Evolutionary conservation across 1,284 basidiomycete species (phyloP).

Genomic region (Wolfiporia cocos): DNA sequence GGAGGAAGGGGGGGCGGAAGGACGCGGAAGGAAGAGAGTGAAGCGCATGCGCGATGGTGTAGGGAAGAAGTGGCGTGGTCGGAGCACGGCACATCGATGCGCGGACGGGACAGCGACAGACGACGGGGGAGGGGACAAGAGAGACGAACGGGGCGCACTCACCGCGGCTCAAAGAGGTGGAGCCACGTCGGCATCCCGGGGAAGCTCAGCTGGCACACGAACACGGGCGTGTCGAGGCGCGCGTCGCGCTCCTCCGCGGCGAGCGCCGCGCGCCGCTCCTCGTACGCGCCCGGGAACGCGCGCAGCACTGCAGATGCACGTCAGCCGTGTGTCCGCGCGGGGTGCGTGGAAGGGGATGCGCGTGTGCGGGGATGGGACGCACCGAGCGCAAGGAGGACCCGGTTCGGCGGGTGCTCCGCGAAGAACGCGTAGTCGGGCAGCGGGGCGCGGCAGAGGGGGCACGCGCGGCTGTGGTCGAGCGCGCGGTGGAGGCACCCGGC

Average conservation of each 20-base stretch:
- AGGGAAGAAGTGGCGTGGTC: too few species aligned
- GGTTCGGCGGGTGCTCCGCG: conserved; percentile 71
- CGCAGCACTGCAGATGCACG: conserved; percentile 43
- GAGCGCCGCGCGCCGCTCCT: conserved; percentile 51
- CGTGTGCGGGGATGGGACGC: conserved; percentile 24
- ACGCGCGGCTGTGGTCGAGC: conserved; percentile 77
- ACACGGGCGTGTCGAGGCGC: conserved; percentile 83
- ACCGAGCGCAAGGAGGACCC: conserved; percentile 66
- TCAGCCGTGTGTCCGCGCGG: not conserved
- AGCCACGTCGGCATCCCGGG: conserved; percentile 86
- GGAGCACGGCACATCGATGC: too few species aligned
- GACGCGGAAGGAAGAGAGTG: not conserved
- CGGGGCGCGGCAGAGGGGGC: conserved; percentile 81
- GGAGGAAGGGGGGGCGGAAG: not conserved
- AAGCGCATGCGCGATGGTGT: not conserved
- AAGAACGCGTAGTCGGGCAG: conserved; percentile 78
- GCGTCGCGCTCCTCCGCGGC: conserved; percentile 74
- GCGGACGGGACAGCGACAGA: not conserved
- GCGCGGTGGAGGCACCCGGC: conserved; percentile 83
- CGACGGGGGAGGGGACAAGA: not conserved
- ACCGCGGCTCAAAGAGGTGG: conserved; percentile 89
- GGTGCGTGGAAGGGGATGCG: not conserved
- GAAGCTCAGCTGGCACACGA: conserved; percentile 86
- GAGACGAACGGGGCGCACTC: conserved; percentile 17
- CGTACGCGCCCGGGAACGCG: conserved; percentile 53